Evolutionary conservation across 441 rosid genomes (phyloP).

Genomic region (Syzygium malaccense): DNA sequence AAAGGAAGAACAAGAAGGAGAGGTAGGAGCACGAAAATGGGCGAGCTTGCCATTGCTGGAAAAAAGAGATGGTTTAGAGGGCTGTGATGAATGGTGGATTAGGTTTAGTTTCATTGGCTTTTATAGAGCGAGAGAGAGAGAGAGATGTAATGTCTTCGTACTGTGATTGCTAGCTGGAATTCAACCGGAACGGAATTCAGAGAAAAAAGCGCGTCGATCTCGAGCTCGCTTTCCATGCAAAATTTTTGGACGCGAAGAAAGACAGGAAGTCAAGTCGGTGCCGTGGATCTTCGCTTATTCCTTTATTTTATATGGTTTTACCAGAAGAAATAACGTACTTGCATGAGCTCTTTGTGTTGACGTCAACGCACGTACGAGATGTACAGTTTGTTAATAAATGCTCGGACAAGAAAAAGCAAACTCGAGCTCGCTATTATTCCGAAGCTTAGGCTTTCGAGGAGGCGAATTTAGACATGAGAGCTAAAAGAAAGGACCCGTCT

Average conservation of each 20-base stretch:
- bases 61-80: slow-evolving; percentile 18
- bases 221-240: background rate
- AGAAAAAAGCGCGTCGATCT: background rate
- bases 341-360: background rate
- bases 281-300: background rate
- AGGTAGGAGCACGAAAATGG: background rate
- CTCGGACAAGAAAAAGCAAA: background rate
- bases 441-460: background rate
- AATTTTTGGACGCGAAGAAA: background rate
- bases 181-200: background rate
- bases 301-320: background rate
- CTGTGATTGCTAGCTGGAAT: background rate
- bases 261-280: background rate
- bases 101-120: background rate
- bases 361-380: background rate
- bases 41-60: slow-evolving; percentile 1
- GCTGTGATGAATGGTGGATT: background rate
- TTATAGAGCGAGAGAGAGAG: background rate
- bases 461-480: background rate
- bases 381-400: background rate
- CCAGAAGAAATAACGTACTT: background rate
- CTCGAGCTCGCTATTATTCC: background rate
- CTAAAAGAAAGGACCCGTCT: background rate
- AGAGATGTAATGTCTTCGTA: background rate
- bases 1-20: background rate